Evolutionary conservation across 1,139 yeast genomes (phyloP), one percentile per base, ranked within the genome.

Genomic region (Sugiyamaella grinbergsii): DNA sequence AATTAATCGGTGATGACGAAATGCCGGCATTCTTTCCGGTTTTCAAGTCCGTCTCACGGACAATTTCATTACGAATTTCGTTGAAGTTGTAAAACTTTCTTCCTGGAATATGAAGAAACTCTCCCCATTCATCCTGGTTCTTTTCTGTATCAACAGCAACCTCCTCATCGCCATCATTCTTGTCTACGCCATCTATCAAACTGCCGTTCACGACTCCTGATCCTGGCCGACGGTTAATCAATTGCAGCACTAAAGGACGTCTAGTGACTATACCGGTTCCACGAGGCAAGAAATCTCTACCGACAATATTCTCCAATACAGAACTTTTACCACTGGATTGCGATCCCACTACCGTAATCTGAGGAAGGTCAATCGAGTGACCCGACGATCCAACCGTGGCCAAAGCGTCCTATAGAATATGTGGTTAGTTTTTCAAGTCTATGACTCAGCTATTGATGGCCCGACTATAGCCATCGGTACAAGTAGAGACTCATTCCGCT

Each of bases 211-310:
- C 33, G 2, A 22, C 13, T n/a, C 47, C 33, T 11, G 49, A 52
- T 4, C 32, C 16, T 2, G 75, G 64, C 65, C 95, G 79, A 64
- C 80, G 79, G 69, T 88, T 87, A 60, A 85, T 83, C 70, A 85
- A 78, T 73, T 85, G 96, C 59, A 89, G 74, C 38, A 90, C 86
- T 65, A 91, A 75, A 1, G 97, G 97, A 64, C 98, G 80, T 74
- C 98, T 81, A 16, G 97, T 91, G 53, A 91, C 97, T 67, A 91
- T 91, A 61, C 96, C 96, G 2, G 96, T 86, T 54, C 97, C 97
- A 72, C 96, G 78, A 53, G 98, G 98, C 59, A 91, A 75, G 71
- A 91, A 91, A 71, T 91, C 97, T 65, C 96, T 80, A 13, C 97
- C 97, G 42, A 91, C 97, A 60, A 91, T 86, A 70, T 91, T 90